A percentile compares a stretch with the other conserved stretches of the same genome.
Evolutionary conservation across 1,284 basidiomycete genomes (phyloP).

Genomic region (Albatrellus sp.): DNA sequence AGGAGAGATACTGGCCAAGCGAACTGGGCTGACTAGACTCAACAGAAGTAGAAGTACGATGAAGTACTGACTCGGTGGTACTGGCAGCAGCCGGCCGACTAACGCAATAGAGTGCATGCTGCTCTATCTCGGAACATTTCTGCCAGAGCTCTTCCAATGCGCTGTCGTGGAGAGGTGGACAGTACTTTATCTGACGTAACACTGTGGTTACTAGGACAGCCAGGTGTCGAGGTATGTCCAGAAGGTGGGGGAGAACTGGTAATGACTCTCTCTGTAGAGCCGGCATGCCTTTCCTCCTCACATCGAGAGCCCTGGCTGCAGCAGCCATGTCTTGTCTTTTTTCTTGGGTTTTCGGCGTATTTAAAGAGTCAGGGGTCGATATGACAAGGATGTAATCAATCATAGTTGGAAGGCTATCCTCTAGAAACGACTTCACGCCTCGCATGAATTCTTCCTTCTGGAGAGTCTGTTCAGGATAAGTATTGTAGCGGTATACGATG

Average conservation of each 20-base stretch:
- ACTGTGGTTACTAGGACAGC: conserved; percentile 56
- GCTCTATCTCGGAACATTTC: no score
- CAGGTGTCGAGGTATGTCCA: conserved; percentile 62
- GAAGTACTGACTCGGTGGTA: background rate
- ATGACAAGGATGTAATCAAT: conserved; percentile 61
- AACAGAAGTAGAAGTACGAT: background rate
- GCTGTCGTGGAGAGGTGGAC: no score
- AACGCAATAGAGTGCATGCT: no score
- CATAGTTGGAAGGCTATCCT: conserved; percentile 51
- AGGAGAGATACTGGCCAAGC: background rate
- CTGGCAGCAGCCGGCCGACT: background rate
- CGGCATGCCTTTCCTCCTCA: conserved; percentile 38
- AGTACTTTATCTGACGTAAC: background rate
- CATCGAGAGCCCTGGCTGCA: conserved; percentile 41
- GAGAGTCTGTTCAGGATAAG: conserved; percentile 27
- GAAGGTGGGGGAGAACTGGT: conserved; percentile 51
- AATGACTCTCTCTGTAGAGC: conserved; percentile 56
- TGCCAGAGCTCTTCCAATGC: no score
- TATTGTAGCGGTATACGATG: background rate
- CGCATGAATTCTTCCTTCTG: conserved; percentile 68
- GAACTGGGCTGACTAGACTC: background rate
- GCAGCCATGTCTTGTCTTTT: conserved; percentile 35
- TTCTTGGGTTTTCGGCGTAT: conserved; percentile 21
- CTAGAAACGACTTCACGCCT: conserved; percentile 53
- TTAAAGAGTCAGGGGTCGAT: conserved; percentile 40